phyloP scores from a whole-genome alignment of 23 red algal genomes.

The Gracilaria domingensis region DNA sequence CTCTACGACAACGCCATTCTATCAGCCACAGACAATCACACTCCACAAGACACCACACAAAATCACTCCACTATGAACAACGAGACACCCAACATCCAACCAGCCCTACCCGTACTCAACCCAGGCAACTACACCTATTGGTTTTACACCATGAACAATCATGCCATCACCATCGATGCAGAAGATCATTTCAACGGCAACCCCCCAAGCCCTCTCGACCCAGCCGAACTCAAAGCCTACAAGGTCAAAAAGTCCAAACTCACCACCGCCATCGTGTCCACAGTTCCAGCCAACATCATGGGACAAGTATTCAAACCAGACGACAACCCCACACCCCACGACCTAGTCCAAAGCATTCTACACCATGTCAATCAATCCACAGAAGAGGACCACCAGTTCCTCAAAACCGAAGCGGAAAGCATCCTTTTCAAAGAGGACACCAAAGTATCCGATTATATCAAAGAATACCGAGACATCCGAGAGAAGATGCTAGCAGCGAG shows the following conservation, averaged over 20 bases:
- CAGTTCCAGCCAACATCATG: not conserved
- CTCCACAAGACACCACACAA: conserved; percentile 4
- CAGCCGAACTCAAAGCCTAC: conserved; percentile 6
- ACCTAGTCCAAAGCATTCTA: not conserved
- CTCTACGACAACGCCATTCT: conserved; percentile 7
- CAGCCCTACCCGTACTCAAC: too few species aligned
- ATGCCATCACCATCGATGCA: not conserved
- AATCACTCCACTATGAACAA: too few species aligned
- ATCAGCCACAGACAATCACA: conserved; percentile 18
- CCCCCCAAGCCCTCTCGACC: not conserved
- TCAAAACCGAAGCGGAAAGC: conserved; percentile 19
- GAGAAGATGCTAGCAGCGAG: conserved; percentile 11
- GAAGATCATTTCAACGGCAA: not conserved
- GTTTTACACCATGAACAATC: not conserved
- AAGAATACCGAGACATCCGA: not conserved
- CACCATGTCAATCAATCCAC: conserved; percentile 1
- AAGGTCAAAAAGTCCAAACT: not conserved
- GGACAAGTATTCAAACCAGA: not conserved
- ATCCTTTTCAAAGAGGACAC: not conserved
- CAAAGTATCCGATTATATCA: not conserved
- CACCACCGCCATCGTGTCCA: not conserved
- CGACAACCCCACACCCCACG: not conserved
- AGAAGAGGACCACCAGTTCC: conserved; percentile 8
- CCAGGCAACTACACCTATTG: too few species aligned
- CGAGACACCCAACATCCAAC: too few species aligned